Evolutionary conservation across 192 early-diverging fungal genomes (phyloP), one percentile per base, ranked within the genome.

Genomic region (Linnemannia schmuckeri): DNA sequence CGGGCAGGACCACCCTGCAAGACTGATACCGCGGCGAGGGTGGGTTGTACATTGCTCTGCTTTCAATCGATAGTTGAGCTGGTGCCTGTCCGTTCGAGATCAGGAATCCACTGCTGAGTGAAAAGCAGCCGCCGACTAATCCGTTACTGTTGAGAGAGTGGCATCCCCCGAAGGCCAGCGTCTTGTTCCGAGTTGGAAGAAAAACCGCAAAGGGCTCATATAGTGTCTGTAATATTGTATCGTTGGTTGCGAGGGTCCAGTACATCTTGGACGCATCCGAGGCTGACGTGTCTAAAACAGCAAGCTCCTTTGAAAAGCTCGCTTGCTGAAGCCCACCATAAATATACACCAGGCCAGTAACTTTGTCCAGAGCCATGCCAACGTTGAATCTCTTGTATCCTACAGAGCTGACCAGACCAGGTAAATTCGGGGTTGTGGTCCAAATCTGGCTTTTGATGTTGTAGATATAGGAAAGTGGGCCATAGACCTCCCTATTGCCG

Each of bases 371-470:
- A 7, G 76, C 55, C 76, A 78, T 77, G 22, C 79, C 85, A n/a
- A 75, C 72, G 35, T 87, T 87, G 35, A 38, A 13, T 38, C 85
- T 76, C 37, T 87, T 87, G 68, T 87, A 87, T 20, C 44, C 49
- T 8, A 38, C 4, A 61, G 73, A 73, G 70, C 13, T 41, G 2
- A 0, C 40, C 46, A 81, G n/a, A 15, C 72, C 70, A 17, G 79
- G 75, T 1, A 78, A 37, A 33, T 44, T 61, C 24, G 79, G 72
- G 57, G 79, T 35, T 1, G 72, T 35, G 35, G n/a, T 70, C 85
- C 85, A 87, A 3, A 2, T 70, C 18, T 54, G 1, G 37, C 46
- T 54, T 6, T 18, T n/a, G 35, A 52, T 44, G 42, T 75, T 80
- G 54, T 87, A 87, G 38, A 81, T 81, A 27, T 78, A 41, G 35